These are phyloP conservation scores for Postia placenta DNA, from an alignment of 768 basidiomycete species.

Conservation along the genomic window DNA sequence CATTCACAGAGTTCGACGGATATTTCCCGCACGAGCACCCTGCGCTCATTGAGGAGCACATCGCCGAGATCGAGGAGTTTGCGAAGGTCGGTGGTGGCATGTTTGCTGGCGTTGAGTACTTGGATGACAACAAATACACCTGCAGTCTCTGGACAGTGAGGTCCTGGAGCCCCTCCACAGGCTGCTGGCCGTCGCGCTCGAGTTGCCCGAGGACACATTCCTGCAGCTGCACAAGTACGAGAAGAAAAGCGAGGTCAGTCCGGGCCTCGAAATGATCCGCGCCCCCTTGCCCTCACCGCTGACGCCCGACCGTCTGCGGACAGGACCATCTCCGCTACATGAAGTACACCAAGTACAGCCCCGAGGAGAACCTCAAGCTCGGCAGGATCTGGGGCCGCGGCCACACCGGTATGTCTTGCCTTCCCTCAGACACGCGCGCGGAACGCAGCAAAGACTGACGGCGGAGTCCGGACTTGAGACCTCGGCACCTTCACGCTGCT, in stretches of 20 bases:
- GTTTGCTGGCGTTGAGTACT: too few relatives aligned
- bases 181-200: slow-evolving; percentile 44
- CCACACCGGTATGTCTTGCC: slow-evolving; percentile 30
- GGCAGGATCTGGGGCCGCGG: slow-evolving; percentile 31
- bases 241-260: slow-evolving; percentile 35
- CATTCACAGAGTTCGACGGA: slow-evolving; percentile 38
- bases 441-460: background rate
- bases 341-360: slow-evolving; percentile 43
- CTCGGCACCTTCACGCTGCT: slow-evolving; percentile 47
- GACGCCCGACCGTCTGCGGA: background rate
- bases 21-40: slow-evolving; percentile 39
- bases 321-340: slow-evolving; percentile 48
- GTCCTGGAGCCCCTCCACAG: slow-evolving; percentile 41
- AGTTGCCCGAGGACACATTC: slow-evolving; percentile 46
- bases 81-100: slow-evolving; percentile 24
- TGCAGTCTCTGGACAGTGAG: slow-evolving; percentile 35
- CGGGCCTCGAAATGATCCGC: too few relatives aligned
- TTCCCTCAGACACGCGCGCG: too few relatives aligned
- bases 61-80: slow-evolving; percentile 41
- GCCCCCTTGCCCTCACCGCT: too few relatives aligned
- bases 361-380: slow-evolving; percentile 34
- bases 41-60: slow-evolving; percentile 28
- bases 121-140: background rate
- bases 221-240: slow-evolving; percentile 39
- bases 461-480: slow-evolving; percentile 26